phyloP scores from a whole-genome alignment of 2,329 filamentous ascomycete genomes.

The Torrubiella hemipterigena region DNA sequence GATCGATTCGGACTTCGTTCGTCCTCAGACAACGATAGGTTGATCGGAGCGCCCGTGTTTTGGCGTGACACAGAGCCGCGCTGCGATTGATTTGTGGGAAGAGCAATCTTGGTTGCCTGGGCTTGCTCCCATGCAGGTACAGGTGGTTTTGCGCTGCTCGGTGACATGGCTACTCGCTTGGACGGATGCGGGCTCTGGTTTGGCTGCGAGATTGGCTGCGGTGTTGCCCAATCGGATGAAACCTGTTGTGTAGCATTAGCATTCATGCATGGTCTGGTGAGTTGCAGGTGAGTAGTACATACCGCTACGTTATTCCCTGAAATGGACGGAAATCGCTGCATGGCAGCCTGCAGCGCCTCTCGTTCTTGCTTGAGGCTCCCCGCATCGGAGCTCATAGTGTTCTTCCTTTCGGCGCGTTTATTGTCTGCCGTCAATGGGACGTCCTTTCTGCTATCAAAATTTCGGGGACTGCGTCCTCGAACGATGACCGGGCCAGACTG shows the following conservation, averaged over 20 bases:
- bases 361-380: conserved; percentile 20
- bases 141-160: conserved; percentile 36
- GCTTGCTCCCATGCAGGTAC: conserved; percentile 37
- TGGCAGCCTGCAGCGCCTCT: conserved; percentile 16
- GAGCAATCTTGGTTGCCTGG: conserved; percentile 10
- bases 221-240: conserved; percentile 32
- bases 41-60: conserved; percentile 24
- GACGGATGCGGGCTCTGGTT: conserved; percentile 31
- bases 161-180: conserved; percentile 42
- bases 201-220: conserved; percentile 22
- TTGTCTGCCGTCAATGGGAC: conserved; percentile 56
- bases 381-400: conserved; percentile 21
- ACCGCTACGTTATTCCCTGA: conserved; percentile 4
- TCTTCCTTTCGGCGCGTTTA: conserved; percentile 35
- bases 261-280: background rate
- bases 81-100: conserved; percentile 5
- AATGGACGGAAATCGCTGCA: conserved; percentile 13
- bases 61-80: conserved; percentile 7
- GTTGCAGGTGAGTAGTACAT: background rate
- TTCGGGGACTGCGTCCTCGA: conserved; percentile 79
- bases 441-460: conserved; percentile 86
- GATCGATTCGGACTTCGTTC: conserved; percentile 44
- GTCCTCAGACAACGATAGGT: conserved; percentile 46
- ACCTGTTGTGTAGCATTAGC: conserved; percentile 15
- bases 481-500: conserved; percentile 92